Conservation (phyloP, 306 rosid genomes). For the Fragaria vesca region DNA sequence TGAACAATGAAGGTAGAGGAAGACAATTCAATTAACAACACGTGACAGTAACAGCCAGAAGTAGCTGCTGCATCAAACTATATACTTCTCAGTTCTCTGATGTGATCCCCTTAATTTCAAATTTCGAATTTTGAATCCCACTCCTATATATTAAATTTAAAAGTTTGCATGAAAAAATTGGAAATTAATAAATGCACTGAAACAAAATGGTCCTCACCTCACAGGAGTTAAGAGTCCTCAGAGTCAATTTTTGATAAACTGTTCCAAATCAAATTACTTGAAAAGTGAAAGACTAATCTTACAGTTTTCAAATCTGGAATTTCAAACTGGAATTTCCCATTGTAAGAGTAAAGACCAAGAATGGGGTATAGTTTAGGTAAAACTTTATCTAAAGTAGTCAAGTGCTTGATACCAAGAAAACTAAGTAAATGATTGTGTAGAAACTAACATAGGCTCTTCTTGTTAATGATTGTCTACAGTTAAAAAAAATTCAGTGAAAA, state of each 20-base stretch:
- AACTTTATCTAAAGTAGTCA: constrained; percentile 11
- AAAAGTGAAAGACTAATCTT: not conserved
- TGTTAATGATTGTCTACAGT: not conserved
- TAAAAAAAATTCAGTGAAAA: not conserved
- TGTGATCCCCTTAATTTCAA: constrained; percentile 9
- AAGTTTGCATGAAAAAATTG: not conserved
- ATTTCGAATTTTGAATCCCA: constrained; percentile 22
- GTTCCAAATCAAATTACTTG: not conserved
- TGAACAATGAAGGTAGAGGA: not conserved
- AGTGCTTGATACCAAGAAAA: constrained; percentile 4
- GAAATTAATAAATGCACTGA: constrained; percentile 19
- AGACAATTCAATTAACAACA: constrained; percentile 36
- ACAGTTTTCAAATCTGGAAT: not conserved
- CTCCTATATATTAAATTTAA: not conserved
- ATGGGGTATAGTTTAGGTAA: constrained; percentile 13
- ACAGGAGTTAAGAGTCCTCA: not conserved
- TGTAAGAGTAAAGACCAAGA: constrained; percentile 3
- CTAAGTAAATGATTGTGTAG: not conserved
- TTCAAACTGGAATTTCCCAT: not conserved
- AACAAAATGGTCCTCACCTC: constrained; percentile 2
- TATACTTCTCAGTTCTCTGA: not conserved
- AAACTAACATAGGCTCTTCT: not conserved
- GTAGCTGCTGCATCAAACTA: not conserved
- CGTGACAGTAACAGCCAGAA: constrained; percentile 36
- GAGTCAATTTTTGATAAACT: not conserved